Evolutionary conservation across 2,329 filamentous ascomycete species (phyloP).

Genomic region (Mollisiaceae sp.): DNA sequence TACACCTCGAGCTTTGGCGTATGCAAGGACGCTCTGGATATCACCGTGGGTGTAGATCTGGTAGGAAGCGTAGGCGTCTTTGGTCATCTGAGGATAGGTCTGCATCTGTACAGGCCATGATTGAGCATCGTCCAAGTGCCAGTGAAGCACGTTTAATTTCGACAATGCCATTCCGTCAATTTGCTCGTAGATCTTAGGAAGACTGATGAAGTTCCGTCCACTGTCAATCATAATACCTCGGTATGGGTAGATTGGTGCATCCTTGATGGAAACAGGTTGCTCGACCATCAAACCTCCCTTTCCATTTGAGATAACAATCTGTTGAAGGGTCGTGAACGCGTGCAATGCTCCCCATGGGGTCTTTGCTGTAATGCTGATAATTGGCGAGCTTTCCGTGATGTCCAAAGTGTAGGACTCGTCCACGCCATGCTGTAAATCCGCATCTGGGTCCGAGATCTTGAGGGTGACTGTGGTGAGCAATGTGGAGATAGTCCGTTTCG

Average conservation of each 20-base stretch:
- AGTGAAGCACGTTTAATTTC: conserved; percentile 81
- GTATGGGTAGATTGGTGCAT: conserved; percentile 74
- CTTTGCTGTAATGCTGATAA: conserved; percentile 58
- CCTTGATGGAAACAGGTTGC: conserved; percentile 70
- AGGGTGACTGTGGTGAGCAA: conserved; percentile 52
- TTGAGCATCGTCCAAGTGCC: conserved; percentile 81
- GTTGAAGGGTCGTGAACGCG: conserved; percentile 75
- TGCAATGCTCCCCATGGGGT: conserved; percentile 72
- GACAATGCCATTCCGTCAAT: conserved; percentile 78
- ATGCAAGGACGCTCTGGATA: conserved; percentile 69
- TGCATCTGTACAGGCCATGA: conserved; percentile 84
- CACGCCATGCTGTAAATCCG: conserved; percentile 60
- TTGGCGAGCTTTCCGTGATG: conserved; percentile 52
- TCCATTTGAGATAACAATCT: conserved; percentile 77
- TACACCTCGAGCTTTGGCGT: conserved; percentile 70
- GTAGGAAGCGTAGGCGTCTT: conserved; percentile 72
- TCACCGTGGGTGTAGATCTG: conserved; percentile 70
- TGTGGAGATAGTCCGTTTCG: conserved; percentile 39
- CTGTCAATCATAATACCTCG: conserved; percentile 81
- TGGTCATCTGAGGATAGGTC: conserved; percentile 71
- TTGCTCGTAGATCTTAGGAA: conserved; percentile 72
- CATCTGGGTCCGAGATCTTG: conserved; percentile 50
- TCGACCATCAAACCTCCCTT: conserved; percentile 63
- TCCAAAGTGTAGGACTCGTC: conserved; percentile 79
- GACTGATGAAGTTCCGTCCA: conserved; percentile 71